Evolutionary conservation across 2,329 filamentous ascomycete genomes (phyloP).

Genomic region (Amesomyces nigricolor): DNA sequence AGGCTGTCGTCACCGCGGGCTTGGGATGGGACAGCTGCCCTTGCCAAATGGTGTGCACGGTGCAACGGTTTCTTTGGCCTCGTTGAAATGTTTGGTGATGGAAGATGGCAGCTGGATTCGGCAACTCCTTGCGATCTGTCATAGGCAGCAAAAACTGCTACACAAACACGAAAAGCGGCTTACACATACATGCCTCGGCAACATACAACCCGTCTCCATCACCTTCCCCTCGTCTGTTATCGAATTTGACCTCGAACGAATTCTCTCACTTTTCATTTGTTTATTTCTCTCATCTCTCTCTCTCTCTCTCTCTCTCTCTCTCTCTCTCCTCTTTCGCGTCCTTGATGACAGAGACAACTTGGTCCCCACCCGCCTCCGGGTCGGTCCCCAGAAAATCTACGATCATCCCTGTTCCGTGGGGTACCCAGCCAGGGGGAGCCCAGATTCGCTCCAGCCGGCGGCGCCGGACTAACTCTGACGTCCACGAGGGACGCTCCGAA

Average conservation of each 20-base stretch:
- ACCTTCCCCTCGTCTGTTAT: too few relatives aligned
- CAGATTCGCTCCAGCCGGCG: constrained; percentile 12
- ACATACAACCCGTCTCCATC: too few relatives aligned
- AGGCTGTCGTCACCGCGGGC: constrained; percentile 3
- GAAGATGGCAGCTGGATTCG: neutral
- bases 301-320: too few relatives aligned
- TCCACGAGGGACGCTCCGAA: neutral
- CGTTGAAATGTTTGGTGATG: neutral
- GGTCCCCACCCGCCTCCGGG: constrained; percentile 2
- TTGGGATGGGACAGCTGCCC: neutral
- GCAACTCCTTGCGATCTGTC: neutral
- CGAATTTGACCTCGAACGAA: too few relatives aligned
- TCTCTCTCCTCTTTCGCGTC: neutral
- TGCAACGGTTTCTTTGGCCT: constrained; percentile 6
- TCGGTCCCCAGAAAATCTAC: constrained; percentile 8
- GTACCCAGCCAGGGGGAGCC: constrained; percentile 3
- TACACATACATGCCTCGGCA: too few relatives aligned
- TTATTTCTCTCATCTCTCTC: too few relatives aligned
- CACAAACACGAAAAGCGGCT: too few relatives aligned
- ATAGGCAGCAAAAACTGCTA: too few relatives aligned
- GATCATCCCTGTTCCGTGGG: constrained; percentile 16
- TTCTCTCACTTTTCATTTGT: neutral
- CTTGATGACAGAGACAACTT: neutral
- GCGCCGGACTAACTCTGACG: neutral
- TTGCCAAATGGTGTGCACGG: constrained; percentile 4